Evolutionary conservation across 179 eudicot genomes (phyloP), one percentile per base, ranked within the genome.

Genomic region (Beta macrorhiza): DNA sequence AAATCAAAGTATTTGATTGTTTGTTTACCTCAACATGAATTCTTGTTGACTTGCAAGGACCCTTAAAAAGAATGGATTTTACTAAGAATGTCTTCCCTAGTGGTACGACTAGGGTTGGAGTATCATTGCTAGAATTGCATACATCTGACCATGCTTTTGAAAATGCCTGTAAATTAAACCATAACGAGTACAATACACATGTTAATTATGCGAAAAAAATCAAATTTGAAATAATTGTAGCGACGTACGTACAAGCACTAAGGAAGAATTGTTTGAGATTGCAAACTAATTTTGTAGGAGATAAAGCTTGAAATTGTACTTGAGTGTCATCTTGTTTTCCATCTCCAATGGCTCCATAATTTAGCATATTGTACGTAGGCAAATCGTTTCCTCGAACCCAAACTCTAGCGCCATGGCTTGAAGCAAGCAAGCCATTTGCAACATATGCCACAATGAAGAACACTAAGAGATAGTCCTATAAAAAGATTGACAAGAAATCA

Each of bases 261-360:
- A 49, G 19, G 51, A 68, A 37, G 9, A 15, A 68, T 13, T 68
- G 20, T 14, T 10, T n/a, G 5, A 32, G 29, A 44, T 68, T 6
- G 20, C 8, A 37, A 68, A 69, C 20, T 15, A 15, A 69, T 42
- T 44, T 17, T 71, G 11, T 67, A 74, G 25, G 8, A 12, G 8
- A 5, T 22, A 32, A 7, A 64, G 17, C 16, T 7, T 11, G 7
- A 19, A n/a, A 67, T 7, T 29, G 15, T 73, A 83, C 83, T 45
- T 47, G 85, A 57, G 79, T 56, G 6, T 83, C 85, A 16, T 74
- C 85, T 12, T 51, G 75, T n/a, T 16, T 19, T 29, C 86, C 83
- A n/a, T 84, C 70, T 76, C 83, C 83, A 8, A 63, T n/a, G 9
- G 81, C 83, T 63, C 81, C 81, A 76, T 71, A 80, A 7, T 55